Conservation (phyloP, 1,284 basidiomycete species). For the Boletus nobilissimus region DNA sequence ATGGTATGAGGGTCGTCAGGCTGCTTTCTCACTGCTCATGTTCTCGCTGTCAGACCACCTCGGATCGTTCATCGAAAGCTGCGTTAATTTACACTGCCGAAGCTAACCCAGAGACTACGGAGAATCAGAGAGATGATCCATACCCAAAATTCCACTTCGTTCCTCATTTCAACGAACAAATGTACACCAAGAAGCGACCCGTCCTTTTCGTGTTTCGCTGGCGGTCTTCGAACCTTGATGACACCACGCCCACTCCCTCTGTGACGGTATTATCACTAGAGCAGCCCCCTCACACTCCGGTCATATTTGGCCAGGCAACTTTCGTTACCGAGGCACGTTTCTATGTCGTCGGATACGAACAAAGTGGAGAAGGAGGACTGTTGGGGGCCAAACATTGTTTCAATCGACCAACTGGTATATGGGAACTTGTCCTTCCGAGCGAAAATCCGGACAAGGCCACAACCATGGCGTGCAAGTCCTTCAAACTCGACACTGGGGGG, state of each 20-base stretch:
- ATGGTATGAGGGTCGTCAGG: slow-evolving; percentile 54
- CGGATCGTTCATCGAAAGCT: slow-evolving; percentile 58
- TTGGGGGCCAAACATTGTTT: slow-evolving; percentile 71
- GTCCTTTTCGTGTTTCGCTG: slow-evolving; percentile 61
- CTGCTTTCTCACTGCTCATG: neutral
- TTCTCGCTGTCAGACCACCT: slow-evolving; percentile 54
- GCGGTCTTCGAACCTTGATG: slow-evolving; percentile 31
- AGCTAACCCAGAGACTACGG: slow-evolving; percentile 50
- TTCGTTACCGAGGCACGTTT: slow-evolving; percentile 59
- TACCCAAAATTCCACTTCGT: slow-evolving; percentile 62
- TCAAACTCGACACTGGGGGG: slow-evolving; percentile 55
- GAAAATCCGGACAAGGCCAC: neutral
- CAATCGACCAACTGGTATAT: slow-evolving; percentile 70
- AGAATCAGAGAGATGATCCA: slow-evolving; percentile 46
- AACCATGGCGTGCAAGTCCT: slow-evolving; percentile 34
- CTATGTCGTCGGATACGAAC: slow-evolving; percentile 70
- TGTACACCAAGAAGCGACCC: slow-evolving; percentile 60
- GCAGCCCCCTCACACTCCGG: slow-evolving; percentile 31
- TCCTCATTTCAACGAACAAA: slow-evolving; percentile 67
- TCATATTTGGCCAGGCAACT: slow-evolving; percentile 64
- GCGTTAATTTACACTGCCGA: slow-evolving; percentile 69
- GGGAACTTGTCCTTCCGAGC: slow-evolving; percentile 53
- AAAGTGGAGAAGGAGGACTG: slow-evolving; percentile 62
- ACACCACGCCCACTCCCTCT: slow-evolving; percentile 10
- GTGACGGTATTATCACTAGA: slow-evolving; percentile 31